Evolutionary conservation across 768 basidiomycete genomes (phyloP).

Genomic region (Inosperma sp.): DNA sequence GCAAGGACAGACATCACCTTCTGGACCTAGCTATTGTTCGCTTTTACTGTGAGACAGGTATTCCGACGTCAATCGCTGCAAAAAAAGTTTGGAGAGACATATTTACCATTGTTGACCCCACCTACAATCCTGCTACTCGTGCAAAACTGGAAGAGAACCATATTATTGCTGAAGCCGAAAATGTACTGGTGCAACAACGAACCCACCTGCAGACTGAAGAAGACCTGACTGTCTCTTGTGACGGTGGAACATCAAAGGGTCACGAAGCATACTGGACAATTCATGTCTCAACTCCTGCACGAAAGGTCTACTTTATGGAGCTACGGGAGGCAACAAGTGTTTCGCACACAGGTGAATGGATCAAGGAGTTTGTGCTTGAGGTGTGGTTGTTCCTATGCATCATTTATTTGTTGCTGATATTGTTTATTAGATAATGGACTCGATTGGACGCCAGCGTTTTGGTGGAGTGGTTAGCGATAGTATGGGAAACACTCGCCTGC

Average conservation of each 20-base stretch:
- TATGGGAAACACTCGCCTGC: conserved; percentile 24
- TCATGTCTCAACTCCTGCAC: conserved; percentile 27
- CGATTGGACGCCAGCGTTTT: conserved; percentile 21
- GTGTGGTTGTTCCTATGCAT: conserved; percentile 6
- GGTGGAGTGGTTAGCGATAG: conserved; percentile 23
- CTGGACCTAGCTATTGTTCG: conserved; percentile 15
- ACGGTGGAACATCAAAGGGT: conserved; percentile 20
- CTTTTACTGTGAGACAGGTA: conserved; percentile 15
- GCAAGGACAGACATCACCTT: conserved; percentile 8
- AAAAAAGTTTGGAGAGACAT: conserved; percentile 12
- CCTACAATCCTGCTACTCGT: conserved; percentile 10
- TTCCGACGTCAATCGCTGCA: conserved; percentile 14
- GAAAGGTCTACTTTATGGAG: conserved; percentile 26
- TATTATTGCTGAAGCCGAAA: conserved; percentile 15
- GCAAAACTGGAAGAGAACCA: conserved; percentile 16
- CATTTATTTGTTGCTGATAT: not conserved
- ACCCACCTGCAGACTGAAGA: conserved; percentile 12
- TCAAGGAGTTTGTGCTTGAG: conserved; percentile 14
- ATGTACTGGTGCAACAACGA: conserved; percentile 6
- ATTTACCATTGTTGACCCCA: conserved; percentile 8
- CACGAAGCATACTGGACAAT: conserved; percentile 27
- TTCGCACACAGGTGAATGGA: conserved; percentile 27
- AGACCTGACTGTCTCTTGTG: conserved; percentile 20
- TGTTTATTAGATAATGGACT: conserved; percentile 13
- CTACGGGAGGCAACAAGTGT: conserved; percentile 24